Evolutionary conservation across 108 stramenopile species (phyloP), one percentile per base, ranked within the genome.

Genomic region (Pseudonitzschia pungens): DNA sequence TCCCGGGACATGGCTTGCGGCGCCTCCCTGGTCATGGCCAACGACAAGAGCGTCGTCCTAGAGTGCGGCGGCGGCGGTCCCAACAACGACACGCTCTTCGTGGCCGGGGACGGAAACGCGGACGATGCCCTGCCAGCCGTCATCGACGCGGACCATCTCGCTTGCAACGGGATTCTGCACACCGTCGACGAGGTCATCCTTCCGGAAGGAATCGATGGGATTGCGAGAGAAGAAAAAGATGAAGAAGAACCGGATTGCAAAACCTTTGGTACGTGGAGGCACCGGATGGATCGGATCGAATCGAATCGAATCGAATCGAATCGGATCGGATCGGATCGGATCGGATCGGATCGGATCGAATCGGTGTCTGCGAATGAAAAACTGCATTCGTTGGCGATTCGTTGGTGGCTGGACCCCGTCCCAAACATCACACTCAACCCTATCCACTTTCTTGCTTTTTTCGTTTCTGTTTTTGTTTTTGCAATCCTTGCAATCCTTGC

Each of bases 131-230:
- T 72, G 45, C 80, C 76, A 4, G 8, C 31, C 20, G 57, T 86
- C 5, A 44, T 69, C 40, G 20, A 20, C 14, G 68, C 83, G 2
- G 85, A 87, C 44, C 56, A 86, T 41, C 1, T 44, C 0, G 86
- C 84, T 4, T 70, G 64, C 67, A 84, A 90, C 70, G 85, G 86
- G 10, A 44, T 90, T 29, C 33, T 87, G 63, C 85, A 90, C 60
- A 79, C 73, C 7, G 73, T 90, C 50, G 83, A 87, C 50, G 27
- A 44, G 32, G 84, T 67, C 6, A 67, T 67, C 43, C 27, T 67
- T 22, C 16, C 45, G 3, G 45, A 4, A 4, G 33, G 12, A 15
- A 21, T 31, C 32, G 60, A 62, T 15, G 29, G 9, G 14, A 33
- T 12, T 33, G 53, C 2, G 7, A 7, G 2, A 1, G 57, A 18